Conservation (phyloP, 2,329 filamentous ascomycete genomes). For the Fusarium subtropicale region DNA sequence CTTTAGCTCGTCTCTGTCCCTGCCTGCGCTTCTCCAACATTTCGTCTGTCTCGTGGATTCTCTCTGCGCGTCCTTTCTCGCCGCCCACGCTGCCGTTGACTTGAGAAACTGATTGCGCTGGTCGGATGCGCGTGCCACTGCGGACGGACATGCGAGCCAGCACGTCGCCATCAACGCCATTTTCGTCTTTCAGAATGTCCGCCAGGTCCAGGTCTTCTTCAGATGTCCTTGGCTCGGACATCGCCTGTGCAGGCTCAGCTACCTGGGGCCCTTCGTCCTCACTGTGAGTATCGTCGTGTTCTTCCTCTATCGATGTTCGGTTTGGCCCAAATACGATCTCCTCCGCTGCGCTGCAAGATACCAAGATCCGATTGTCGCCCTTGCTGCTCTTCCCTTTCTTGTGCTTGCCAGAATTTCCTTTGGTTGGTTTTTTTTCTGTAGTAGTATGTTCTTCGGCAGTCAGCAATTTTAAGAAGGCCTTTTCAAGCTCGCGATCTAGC, state of each 20-base stretch:
- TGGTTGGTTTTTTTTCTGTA: constrained; percentile 43
- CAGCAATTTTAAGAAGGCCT: constrained; percentile 57
- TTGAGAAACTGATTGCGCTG: constrained; percentile 56
- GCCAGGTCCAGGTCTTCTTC: constrained; percentile 4
- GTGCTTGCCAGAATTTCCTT: constrained; percentile 55
- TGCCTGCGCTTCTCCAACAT: constrained; percentile 61
- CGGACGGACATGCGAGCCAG: constrained; percentile 52
- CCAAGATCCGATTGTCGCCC: constrained; percentile 40
- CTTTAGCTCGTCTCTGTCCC: constrained; percentile 58
- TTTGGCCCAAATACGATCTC: constrained; percentile 27
- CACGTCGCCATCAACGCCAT: constrained; percentile 56
- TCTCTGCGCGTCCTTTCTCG: constrained; percentile 66
- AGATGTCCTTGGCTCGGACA: not conserved
- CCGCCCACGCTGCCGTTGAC: constrained; percentile 68
- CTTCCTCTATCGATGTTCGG: constrained; percentile 11
- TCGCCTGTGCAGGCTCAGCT: not conserved
- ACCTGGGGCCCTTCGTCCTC: not conserved
- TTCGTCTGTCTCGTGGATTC: constrained; percentile 63
- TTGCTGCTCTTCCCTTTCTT: constrained; percentile 56
- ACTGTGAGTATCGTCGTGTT: not conserved
- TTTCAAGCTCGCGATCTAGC: constrained; percentile 65
- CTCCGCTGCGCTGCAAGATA: constrained; percentile 27
- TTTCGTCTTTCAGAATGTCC: not conserved
- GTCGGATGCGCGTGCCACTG: constrained; percentile 53
- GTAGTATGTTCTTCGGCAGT: not conserved